Evolutionary conservation across 2,329 filamentous ascomycete genomes (phyloP).

Genomic region (Colletotrichum salicis): DNA sequence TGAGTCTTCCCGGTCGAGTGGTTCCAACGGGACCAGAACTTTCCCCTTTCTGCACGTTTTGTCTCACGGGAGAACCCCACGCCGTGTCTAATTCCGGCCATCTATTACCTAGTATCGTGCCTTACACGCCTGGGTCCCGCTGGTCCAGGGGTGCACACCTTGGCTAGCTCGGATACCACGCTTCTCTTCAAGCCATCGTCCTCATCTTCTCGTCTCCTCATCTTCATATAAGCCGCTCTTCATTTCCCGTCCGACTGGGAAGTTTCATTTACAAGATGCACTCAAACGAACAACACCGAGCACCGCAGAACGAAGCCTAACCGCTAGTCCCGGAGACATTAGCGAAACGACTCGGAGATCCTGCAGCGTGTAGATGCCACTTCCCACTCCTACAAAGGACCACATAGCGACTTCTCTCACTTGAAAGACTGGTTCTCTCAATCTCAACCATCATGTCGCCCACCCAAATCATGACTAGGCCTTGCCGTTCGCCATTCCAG

Average conservation of each 20-base stretch:
- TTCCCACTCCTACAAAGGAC: not conserved
- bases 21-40: slow-evolving; percentile 21
- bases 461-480: slow-evolving; percentile 23
- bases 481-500: slow-evolving; percentile 24
- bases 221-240: slow-evolving; percentile 19
- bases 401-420: not conserved
- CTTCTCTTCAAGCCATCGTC: slow-evolving; percentile 1
- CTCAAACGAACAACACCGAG: not conserved
- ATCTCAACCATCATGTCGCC: slow-evolving; percentile 23
- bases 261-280: not conserved
- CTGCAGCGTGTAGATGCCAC: slow-evolving; percentile 11
- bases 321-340: not conserved
- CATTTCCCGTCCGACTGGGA: not conserved
- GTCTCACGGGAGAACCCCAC: slow-evolving; percentile 15
- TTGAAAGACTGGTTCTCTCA: not conserved
- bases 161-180: slow-evolving; percentile 9
- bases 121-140: not conserved
- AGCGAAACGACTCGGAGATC: not conserved
- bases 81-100: slow-evolving; percentile 21
- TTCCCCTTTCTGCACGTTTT: slow-evolving; percentile 13
- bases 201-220: not conserved
- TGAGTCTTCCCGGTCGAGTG: slow-evolving; percentile 12
- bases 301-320: not conserved
- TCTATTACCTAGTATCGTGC: not conserved
- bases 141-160: slow-evolving; percentile 7